A percentile compares a stretch with the other conserved stretches of the same genome.
Evolutionary conservation across 1,284 basidiomycete genomes (phyloP).

Genomic region (Uromyces viciae-fabae): DNA sequence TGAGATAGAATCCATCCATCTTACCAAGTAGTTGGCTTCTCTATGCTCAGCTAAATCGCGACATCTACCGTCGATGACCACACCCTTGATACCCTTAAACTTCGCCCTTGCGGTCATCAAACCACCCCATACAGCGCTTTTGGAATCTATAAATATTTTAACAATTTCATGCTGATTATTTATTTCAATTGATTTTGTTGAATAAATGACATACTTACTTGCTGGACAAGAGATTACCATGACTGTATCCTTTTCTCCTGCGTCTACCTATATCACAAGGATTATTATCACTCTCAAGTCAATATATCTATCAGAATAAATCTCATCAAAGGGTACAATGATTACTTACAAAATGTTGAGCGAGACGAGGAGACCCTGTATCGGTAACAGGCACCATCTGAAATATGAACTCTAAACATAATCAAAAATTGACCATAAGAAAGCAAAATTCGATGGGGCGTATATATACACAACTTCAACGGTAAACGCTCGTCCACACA

Average conservation of each 20-base stretch:
- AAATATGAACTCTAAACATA: not conserved
- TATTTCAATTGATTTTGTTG: not conserved
- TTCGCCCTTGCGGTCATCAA: conserved; percentile 81
- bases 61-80: conserved; percentile 73
- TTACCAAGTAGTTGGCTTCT: conserved; percentile 63
- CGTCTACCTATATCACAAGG: conserved; percentile 75
- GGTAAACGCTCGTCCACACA: conserved; percentile 81
- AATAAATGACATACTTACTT: not conserved
- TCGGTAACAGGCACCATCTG: conserved; percentile 69
- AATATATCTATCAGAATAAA: too few relatives aligned
- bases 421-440: not conserved
- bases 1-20: conserved; percentile 41
- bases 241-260: conserved; percentile 60
- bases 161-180: not conserved
- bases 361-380: conserved; percentile 64
- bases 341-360: conserved; percentile 65
- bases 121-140: conserved; percentile 86
- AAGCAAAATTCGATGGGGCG: too few relatives aligned
- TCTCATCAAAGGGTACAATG: not conserved
- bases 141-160: too few relatives aligned
- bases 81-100: conserved; percentile 66
- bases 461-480: too few relatives aligned
- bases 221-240: conserved; percentile 44
- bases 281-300: conserved; percentile 63
- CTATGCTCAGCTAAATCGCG: conserved; percentile 76